Evolutionary conservation across 148 eudicot genomes (phyloP).

Genomic region (Camellia japonica): DNA sequence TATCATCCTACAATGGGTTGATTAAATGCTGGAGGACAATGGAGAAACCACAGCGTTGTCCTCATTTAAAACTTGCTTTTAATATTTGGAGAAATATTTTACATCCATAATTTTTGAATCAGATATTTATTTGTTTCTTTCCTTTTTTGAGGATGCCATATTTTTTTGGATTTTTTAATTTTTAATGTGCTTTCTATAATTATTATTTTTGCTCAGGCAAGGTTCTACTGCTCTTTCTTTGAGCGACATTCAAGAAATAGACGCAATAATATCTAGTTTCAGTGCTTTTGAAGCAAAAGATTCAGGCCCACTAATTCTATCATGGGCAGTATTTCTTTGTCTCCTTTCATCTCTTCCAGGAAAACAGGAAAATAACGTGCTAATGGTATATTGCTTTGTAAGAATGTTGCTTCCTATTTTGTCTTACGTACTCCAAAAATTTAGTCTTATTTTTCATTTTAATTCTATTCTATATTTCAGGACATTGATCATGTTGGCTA

Average conservation of each 20-base stretch:
- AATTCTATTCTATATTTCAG: conserved; percentile 33
- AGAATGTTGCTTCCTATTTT: conserved; percentile 1
- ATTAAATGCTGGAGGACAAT: background rate
- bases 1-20: background rate
- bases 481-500: conserved; percentile 87
- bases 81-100: background rate
- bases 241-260: conserved; percentile 65
- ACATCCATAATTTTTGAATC: background rate
- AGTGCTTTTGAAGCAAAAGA: conserved; percentile 66
- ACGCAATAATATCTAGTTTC: conserved; percentile 56
- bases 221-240: conserved; percentile 62
- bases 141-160: background rate
- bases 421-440: background rate
- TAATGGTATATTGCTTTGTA: conserved; percentile 43
- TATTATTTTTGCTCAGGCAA: conserved; percentile 46
- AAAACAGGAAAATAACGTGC: conserved; percentile 48
- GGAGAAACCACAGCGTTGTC: background rate
- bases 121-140: background rate
- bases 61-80: background rate
- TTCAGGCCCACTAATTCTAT: conserved; percentile 74
- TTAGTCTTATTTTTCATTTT: background rate
- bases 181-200: background rate
- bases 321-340: conserved; percentile 95
- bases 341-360: conserved; percentile 73
- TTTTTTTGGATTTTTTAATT: background rate